Evolutionary conservation across 2,329 filamentous ascomycete species (phyloP), one percentile per base, ranked within the genome.

Genomic region (Colletotrichum siamense): DNA sequence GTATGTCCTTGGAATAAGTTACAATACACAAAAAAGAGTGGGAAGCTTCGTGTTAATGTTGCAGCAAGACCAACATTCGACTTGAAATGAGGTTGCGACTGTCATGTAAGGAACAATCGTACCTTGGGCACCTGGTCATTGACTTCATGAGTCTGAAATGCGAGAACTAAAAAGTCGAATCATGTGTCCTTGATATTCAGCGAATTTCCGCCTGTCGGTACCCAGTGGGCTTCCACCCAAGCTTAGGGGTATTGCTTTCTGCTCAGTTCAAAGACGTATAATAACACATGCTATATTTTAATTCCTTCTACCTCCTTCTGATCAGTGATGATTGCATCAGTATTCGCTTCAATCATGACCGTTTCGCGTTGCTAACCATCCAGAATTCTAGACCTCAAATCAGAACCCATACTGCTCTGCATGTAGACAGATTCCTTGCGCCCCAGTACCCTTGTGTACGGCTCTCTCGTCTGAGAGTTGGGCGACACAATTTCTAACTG

Each of bases 371-470:
- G 6, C 44, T 49, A n/a, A 7, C 3, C n/a, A 13, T 49, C 1
- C 22, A 49, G 44, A 6, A 4, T 13, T 13, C 44, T 49, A 49
- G 44, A 12, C 44, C 18, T 7, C 1, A 44, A 4, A 22, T 13
- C 79, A 91, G 77, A 90, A 91, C 30, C 86, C 87, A 81, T 92
- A 93, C 81, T 93, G 91, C 78, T 93, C 91, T 2, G 90, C 90
- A 80, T 91, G 88, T 71, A 93, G 79, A 80, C 89, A 88, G 49
- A 93, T 92, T 0, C 91, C 91, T 80, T 93, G 91, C 1, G 91
- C 91, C 1, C 90, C 91, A 0, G 91, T 92, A 10, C 91, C 91
- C 81, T 93, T 93, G 80, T 93, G 91, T 26, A 93, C 91, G 1
- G 89, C 91, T 59, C 91, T 84, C 83, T 93, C 91, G 79, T 93